Conservation (phyloP, 139 green algal species). For the Chlorella vulgaris region DNA sequence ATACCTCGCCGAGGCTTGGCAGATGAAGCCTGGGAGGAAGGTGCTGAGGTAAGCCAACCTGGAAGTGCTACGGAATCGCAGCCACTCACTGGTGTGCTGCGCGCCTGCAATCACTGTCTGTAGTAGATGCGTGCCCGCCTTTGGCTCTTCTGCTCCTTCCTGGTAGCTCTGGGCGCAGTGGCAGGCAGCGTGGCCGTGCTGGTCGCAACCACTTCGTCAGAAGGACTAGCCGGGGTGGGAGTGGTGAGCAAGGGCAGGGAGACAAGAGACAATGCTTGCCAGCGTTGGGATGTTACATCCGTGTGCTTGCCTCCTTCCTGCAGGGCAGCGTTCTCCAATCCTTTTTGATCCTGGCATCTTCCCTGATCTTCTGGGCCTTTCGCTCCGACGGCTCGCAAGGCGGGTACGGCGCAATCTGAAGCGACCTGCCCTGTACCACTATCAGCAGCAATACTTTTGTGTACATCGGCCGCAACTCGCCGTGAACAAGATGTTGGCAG, state of each 20-base stretch:
- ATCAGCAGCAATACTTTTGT: too few relatives aligned
- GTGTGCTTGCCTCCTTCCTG: neutral
- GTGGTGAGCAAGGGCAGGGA: slow-evolving; percentile 39
- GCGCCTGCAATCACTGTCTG: neutral
- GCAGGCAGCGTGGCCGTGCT: slow-evolving; percentile 53
- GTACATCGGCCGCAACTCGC: too few relatives aligned
- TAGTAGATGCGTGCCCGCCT: slow-evolving; percentile 42
- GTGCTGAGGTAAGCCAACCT: slow-evolving; percentile 28
- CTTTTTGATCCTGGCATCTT: slow-evolving; percentile 42
- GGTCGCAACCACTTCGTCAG: slow-evolving; percentile 3
- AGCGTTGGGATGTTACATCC: neutral
- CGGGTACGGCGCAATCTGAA: too few relatives aligned
- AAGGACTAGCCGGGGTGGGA: slow-evolving; percentile 28
- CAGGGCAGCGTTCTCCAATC: slow-evolving; percentile 52
- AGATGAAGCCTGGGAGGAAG: slow-evolving; percentile 33
- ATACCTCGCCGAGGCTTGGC: slow-evolving; percentile 41
- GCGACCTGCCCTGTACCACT: too few relatives aligned
- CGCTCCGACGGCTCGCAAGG: too few relatives aligned
- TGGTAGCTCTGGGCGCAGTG: slow-evolving; percentile 42
- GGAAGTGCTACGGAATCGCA: neutral
- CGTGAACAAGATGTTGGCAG: too few relatives aligned
- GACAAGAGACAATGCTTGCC: neutral
- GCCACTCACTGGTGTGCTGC: neutral
- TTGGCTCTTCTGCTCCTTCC: slow-evolving; percentile 54
- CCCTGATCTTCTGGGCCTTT: slow-evolving; percentile 14